A percentile compares a stretch with the other conserved stretches of the same genome.
Conservation (phyloP, 23 red algal species). For the Chondrus crispus region DNA sequence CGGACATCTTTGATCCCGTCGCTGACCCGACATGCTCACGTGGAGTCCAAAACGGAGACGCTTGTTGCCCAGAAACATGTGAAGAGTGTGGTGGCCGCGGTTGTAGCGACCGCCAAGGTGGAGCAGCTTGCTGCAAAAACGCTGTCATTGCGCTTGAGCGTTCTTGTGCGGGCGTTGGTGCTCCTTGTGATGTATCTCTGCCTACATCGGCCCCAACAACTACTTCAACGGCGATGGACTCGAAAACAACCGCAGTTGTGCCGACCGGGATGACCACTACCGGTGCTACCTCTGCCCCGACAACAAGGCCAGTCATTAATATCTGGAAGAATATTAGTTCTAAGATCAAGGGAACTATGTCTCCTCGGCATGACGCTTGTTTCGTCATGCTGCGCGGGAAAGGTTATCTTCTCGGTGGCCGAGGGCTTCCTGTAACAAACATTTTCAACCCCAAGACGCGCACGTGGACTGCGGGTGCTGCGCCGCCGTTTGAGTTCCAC, state of each 20-base stretch:
- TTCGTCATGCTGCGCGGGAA: conserved; percentile 65
- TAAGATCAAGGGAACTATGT: neutral
- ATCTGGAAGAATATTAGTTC: neutral
- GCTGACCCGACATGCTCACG: conserved; percentile 29
- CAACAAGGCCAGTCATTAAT: neutral
- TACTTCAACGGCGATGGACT: neutral
- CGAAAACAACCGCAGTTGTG: neutral
- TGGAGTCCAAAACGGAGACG: neutral
- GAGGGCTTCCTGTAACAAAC: conserved; percentile 2
- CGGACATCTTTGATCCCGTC: too few species aligned
- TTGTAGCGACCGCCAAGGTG: conserved; percentile 3
- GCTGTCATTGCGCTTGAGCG: neutral
- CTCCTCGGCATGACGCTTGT: conserved; percentile 46
- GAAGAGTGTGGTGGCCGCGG: conserved; percentile 19
- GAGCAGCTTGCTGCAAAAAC: neutral
- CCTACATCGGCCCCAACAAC: neutral
- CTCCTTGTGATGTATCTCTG: neutral
- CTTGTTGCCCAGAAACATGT: conserved; percentile 26
- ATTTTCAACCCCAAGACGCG: neutral
- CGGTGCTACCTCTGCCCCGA: neutral
- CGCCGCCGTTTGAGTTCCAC: neutral
- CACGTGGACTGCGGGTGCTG: neutral
- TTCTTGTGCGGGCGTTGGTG: neutral
- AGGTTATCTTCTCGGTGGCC: conserved; percentile 45
- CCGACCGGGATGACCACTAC: neutral